Percentiles rank a stretch among this genome's conserved stretches.
Evolutionary conservation across 2,329 filamentous ascomycete genomes (phyloP).

Genomic region (Penicillium sp.): DNA sequence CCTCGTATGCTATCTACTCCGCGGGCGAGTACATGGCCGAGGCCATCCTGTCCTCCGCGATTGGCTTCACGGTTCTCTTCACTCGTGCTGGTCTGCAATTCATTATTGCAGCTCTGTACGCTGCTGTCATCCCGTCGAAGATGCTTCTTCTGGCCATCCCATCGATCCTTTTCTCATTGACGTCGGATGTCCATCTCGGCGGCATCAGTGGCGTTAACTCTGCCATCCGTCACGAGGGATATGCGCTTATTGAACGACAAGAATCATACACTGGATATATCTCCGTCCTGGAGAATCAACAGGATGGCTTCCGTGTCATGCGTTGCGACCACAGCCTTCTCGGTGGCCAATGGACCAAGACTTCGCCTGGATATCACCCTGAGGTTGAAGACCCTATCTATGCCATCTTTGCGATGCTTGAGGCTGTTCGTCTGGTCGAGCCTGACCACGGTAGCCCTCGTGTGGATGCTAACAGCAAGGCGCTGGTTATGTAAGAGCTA

Average conservation of each 20-base stretch:
- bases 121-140: constrained; percentile 69
- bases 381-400: constrained; percentile 84
- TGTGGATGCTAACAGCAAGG: constrained; percentile 70
- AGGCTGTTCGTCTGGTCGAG: constrained; percentile 83
- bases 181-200: constrained; percentile 74
- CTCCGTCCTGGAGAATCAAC: constrained; percentile 78
- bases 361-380: constrained; percentile 54
- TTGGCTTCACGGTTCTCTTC: constrained; percentile 67
- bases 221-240: constrained; percentile 68
- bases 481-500: constrained; percentile 74
- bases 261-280: constrained; percentile 93
- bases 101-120: constrained; percentile 67
- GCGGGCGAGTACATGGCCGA: constrained; percentile 48
- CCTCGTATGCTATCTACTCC: constrained; percentile 68
- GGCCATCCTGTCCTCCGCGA: constrained; percentile 50
- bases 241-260: constrained; percentile 75
- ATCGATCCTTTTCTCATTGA: constrained; percentile 65
- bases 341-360: constrained; percentile 82
- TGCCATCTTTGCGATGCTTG: constrained; percentile 92
- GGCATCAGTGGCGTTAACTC: constrained; percentile 68
- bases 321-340: constrained; percentile 93
- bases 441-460: constrained; percentile 43
- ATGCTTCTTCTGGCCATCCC: constrained; percentile 70
- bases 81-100: constrained; percentile 75
- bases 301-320: constrained; percentile 76